These are phyloP conservation scores for Trichophyton schoenleinii DNA, from an alignment of 2,329 filamentous ascomycete species.

Conservation along the genomic window DNA sequence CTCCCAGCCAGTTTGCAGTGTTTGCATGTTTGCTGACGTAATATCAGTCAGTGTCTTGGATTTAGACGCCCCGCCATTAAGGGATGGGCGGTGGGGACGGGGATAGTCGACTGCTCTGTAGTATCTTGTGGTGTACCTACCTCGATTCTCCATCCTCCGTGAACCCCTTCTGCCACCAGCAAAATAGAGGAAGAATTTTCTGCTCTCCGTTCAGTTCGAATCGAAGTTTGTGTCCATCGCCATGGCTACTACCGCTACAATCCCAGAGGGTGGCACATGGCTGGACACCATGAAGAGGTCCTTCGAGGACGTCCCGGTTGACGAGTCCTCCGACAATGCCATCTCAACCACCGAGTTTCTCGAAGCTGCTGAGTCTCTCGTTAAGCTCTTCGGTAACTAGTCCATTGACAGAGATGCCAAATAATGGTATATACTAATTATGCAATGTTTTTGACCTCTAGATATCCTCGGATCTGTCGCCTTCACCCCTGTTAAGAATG, in stretches of 20 bases:
- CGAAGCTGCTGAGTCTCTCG: constrained; percentile 75
- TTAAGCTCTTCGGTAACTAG: constrained; percentile 64
- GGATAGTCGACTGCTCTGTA: neutral
- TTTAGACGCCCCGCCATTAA: neutral
- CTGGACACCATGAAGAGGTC: constrained; percentile 74
- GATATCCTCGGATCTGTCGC: constrained; percentile 55
- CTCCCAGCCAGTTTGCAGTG: neutral
- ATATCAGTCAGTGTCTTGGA: neutral
- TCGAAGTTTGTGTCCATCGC: constrained; percentile 13
- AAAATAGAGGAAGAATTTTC: neutral
- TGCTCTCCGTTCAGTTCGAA: neutral
- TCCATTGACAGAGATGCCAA: neutral
- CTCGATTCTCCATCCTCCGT: neutral
- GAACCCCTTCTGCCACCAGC: neutral
- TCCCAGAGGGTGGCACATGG: constrained; percentile 60
- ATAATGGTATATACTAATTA: neutral
- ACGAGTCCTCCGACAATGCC: constrained; percentile 59
- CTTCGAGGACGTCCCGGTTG: constrained; percentile 70
- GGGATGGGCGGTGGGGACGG: neutral
- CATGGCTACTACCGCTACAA: constrained; percentile 42
- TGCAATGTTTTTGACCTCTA: constrained; percentile 16
- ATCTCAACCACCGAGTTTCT: constrained; percentile 80
- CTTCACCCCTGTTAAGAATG: constrained; percentile 81
- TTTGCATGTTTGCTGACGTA: constrained; percentile 1
- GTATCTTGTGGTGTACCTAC: neutral